Evolutionary conservation across 2,329 filamentous ascomycete species (phyloP).

Genomic region (Fusarium neocosmosporiellum): DNA sequence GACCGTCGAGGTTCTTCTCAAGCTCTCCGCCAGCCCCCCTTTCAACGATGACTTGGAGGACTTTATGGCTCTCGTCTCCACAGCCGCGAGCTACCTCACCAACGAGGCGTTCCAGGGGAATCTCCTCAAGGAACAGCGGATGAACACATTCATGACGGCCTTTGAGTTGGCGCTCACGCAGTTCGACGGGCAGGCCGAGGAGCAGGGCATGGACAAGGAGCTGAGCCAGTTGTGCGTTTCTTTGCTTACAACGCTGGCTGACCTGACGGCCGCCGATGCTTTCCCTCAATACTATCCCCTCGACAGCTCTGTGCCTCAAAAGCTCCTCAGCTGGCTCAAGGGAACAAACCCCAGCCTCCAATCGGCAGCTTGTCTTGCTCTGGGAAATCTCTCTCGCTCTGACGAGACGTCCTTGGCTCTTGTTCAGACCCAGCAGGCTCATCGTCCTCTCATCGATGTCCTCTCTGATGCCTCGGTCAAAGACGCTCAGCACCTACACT

Average conservation of each 20-base stretch:
- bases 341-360: conserved; percentile 57
- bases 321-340: conserved; percentile 61
- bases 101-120: conserved; percentile 62
- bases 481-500: conserved; percentile 66
- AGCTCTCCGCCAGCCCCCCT: conserved; percentile 56
- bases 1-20: conserved; percentile 63
- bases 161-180: conserved; percentile 61
- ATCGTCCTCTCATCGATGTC: conserved; percentile 58
- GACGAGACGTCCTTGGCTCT: conserved; percentile 65
- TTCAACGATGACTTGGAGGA: conserved; percentile 62
- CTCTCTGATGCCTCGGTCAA: conserved; percentile 55
- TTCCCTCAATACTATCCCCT: conserved; percentile 58
- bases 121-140: conserved; percentile 54
- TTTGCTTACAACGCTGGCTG: conserved; percentile 63
- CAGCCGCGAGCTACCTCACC: conserved; percentile 67
- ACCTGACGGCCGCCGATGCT: conserved; percentile 61
- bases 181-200: conserved; percentile 56
- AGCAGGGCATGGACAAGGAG: conserved; percentile 57
- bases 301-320: conserved; percentile 54
- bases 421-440: conserved; percentile 55
- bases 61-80: conserved; percentile 63
- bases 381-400: conserved; percentile 71
- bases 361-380: conserved; percentile 68
- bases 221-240: conserved; percentile 61
- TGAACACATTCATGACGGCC: conserved; percentile 59